Evolutionary conservation across 1,139 yeast species (phyloP).

Genomic region (Taphrina confusa): DNA sequence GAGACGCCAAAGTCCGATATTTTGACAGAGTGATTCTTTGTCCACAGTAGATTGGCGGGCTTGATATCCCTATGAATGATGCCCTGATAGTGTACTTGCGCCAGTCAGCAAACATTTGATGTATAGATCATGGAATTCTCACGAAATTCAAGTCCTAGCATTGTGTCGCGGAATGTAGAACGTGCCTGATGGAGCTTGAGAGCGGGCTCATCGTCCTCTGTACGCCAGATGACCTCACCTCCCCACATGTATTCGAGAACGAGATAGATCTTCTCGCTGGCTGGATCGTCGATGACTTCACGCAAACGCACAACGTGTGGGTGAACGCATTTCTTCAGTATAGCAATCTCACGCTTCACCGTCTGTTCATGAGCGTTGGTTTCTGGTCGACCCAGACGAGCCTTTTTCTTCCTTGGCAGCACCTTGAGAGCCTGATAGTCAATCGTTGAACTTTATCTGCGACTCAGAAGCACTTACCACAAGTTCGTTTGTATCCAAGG

Average conservation of each 20-base stretch:
- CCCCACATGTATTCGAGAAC: slow-evolving; percentile 88
- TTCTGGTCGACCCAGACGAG: slow-evolving; percentile 53
- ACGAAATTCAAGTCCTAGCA: slow-evolving; percentile 80
- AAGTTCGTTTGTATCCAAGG: slow-evolving; percentile 28
- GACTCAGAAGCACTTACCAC: background rate
- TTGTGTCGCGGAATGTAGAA: slow-evolving; percentile 75
- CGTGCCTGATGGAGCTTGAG: slow-evolving; percentile 67
- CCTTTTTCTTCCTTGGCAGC: slow-evolving; percentile 73
- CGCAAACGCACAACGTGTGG: slow-evolving; percentile 82
- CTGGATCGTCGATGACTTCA: slow-evolving; percentile 87
- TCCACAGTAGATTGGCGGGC: slow-evolving; percentile 86
- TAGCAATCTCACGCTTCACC: slow-evolving; percentile 87
- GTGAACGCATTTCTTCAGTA: slow-evolving; percentile 90
- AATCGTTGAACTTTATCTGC: background rate
- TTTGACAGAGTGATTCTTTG: slow-evolving; percentile 73
- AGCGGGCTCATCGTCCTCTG: slow-evolving; percentile 50
- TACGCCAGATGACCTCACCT: slow-evolving; percentile 87
- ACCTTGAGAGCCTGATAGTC: slow-evolving; percentile 70
- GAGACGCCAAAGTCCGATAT: slow-evolving; percentile 98
- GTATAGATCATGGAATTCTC: background rate
- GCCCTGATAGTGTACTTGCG: slow-evolving; percentile 74
- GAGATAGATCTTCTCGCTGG: slow-evolving; percentile 80
- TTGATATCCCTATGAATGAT: slow-evolving; percentile 95
- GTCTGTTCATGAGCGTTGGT: slow-evolving; percentile 65
- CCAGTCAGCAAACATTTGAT: background rate